A percentile compares a stretch with the other conserved stretches of the same genome.
These are phyloP conservation scores for Agaricus blazei DNA, from an alignment of 768 basidiomycete genomes.

Conservation along the genomic window DNA sequence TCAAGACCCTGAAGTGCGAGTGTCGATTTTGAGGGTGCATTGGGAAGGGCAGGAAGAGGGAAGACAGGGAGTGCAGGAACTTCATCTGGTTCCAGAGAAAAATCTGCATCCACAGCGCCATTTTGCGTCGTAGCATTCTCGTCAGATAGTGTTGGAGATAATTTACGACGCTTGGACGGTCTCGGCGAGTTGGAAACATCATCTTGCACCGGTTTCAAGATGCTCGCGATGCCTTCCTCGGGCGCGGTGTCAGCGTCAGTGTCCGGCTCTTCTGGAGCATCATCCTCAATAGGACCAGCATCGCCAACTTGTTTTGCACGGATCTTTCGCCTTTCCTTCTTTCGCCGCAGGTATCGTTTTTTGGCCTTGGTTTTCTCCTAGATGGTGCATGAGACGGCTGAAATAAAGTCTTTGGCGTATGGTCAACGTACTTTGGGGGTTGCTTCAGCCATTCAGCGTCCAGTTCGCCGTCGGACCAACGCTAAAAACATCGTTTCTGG, in stretches of 20 bases:
- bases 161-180: conserved; percentile 10
- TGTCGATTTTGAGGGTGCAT: conserved; percentile 63
- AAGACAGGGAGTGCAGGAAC: conserved; percentile 50
- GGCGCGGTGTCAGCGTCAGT: background rate
- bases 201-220: background rate
- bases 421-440: no score
- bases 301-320: conserved; percentile 11
- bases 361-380: conserved; percentile 27
- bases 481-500: no score
- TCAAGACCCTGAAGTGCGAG: conserved; percentile 79
- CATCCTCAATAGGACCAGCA: background rate
- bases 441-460: no score
- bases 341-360: conserved; percentile 23
- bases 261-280: background rate
- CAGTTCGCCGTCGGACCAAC: no score
- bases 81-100: background rate
- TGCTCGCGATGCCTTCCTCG: background rate
- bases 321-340: conserved; percentile 25
- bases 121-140: conserved; percentile 4
- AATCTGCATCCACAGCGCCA: background rate
- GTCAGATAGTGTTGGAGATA: conserved; percentile 2
- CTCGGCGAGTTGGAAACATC: background rate
- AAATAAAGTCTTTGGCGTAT: no score
- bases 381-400: background rate
- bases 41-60: conserved; percentile 59